These are phyloP conservation scores for Lophium mytilinum DNA, from an alignment of 495 filamentous ascomycete species.

Conservation along the genomic window DNA sequence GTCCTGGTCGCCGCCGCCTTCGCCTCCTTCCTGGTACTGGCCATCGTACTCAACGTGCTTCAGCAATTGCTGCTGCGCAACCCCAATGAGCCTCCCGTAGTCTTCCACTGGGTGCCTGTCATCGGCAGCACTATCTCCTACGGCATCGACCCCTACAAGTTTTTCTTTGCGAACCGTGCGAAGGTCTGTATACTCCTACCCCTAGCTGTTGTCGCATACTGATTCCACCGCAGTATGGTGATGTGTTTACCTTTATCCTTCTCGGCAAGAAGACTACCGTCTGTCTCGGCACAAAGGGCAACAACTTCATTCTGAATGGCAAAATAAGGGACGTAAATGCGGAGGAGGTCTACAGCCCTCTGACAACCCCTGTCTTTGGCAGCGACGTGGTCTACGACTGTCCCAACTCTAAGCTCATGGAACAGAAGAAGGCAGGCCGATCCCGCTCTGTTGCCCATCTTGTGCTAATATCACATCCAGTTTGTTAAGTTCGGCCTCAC, in stretches of 20 bases:
- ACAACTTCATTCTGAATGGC: conserved; percentile 56
- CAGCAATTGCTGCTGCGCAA: conserved; percentile 35
- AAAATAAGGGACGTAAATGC: conserved; percentile 55
- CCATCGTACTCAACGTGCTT: conserved; percentile 30
- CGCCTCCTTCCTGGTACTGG: conserved; percentile 22
- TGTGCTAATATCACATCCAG: conserved; percentile 28
- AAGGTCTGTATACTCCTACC: conserved; percentile 28
- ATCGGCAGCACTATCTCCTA: conserved; percentile 57
- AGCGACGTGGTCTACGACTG: conserved; percentile 59
- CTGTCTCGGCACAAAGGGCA: conserved; percentile 53
- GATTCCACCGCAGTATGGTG: conserved; percentile 43
- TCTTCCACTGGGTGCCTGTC: conserved; percentile 58
- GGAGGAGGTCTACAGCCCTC: conserved; percentile 54
- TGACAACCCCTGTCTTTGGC: conserved; percentile 57
- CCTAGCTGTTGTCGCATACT: neutral
- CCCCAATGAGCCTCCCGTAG: conserved; percentile 51
- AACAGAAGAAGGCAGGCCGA: conserved; percentile 53
- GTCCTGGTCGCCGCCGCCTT: conserved; percentile 13
- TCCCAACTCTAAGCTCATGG: conserved; percentile 59
- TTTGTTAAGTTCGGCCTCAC: conserved; percentile 61
- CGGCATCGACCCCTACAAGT: conserved; percentile 56
- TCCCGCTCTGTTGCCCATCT: neutral
- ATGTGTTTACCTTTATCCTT: conserved; percentile 57
- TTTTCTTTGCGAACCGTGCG: conserved; percentile 48
- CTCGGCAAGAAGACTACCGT: conserved; percentile 58